These are phyloP conservation scores for Claviceps fusiformis DNA, from an alignment of 2,329 filamentous ascomycete species.

Conservation along the genomic window DNA sequence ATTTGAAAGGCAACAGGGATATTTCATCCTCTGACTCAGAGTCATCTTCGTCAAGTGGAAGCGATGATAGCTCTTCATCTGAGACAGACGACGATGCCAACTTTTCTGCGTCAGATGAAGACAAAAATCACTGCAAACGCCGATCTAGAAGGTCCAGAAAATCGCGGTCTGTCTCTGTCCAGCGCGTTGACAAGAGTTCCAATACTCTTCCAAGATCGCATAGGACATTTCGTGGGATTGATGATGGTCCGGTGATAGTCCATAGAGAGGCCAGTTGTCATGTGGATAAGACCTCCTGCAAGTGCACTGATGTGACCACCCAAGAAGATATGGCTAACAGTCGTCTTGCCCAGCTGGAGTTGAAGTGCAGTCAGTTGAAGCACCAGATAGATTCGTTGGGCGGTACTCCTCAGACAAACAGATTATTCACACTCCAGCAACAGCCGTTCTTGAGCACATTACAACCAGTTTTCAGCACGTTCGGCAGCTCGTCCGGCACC, in stretches of 20 bases:
- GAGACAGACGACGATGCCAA: background rate
- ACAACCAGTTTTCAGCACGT: background rate
- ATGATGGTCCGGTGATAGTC: background rate
- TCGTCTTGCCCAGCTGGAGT: slow-evolving; percentile 4
- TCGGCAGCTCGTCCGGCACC: background rate
- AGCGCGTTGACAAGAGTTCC: background rate
- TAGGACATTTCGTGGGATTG: background rate
- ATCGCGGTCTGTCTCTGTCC: background rate
- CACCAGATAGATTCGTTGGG: slow-evolving; percentile 1
- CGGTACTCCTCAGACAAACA: background rate
- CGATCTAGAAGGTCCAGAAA: background rate
- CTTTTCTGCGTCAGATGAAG: background rate
- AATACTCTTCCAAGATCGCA: no score
- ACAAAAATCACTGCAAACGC: background rate
- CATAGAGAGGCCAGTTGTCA: background rate
- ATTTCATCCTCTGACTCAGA: background rate
- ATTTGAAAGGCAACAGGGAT: background rate
- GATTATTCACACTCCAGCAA: background rate
- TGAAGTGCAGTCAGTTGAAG: slow-evolving; percentile 1
- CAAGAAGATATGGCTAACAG: slow-evolving; percentile 1
- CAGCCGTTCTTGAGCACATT: background rate
- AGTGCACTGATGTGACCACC: background rate
- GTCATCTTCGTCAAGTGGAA: background rate
- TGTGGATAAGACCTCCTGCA: background rate
- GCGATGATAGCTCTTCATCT: background rate